Base-by-base conservation (phyloP, 2,329 filamentous ascomycete genomes). In the Pseudogymnoascus sp. region DNA sequence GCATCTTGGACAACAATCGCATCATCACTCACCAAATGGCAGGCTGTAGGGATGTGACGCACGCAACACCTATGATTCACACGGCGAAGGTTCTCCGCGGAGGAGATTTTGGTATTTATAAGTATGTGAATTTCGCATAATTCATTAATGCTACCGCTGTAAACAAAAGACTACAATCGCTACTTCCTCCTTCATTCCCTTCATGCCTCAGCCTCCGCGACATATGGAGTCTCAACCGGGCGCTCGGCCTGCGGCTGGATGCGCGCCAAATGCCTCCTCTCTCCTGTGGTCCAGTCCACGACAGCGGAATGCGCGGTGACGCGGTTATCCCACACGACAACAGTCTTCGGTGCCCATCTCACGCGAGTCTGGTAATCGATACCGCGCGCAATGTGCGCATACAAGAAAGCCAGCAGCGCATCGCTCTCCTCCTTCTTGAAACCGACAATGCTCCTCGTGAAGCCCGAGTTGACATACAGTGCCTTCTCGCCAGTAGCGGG, bases 401-500 rank as follows among this genome's bases (percentile, higher is more conserved):
- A 90, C 17, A 91, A 75, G 77, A 91, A 91, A 69, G 89, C 88
- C 64, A 91, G 79, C 4, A 91, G 77, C 56, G 81, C 81, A 67
- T 93, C 90, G 0, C 87, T 90, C 72, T 95, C 91, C 72, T 95
- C 90, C 71, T 90, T 90, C 77, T 95, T 93, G 71, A 87, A 83
- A n/a, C 90, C 90, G 1, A 92, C 83, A 63, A 95, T 93, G 35
- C 87, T 80, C 42, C 90, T 86, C 4, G 89, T 93, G 77, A 93
- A 86, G 88, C 63, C 23, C 17, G 88, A 88, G 73, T 96, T 96
- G 29, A 96, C 84, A 68, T 84, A 96, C 7, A 96, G 77, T 0
- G 89, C 88, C 78, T 96, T 96, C 75, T 96, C 89, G 15, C 90
- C 90, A 0, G 91, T 96, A 6, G 81, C 85, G 0, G 91, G 91